Percentiles rank a stretch among this genome's conserved stretches.
phyloP scores from a whole-genome alignment of 176 grass and related monocot genomes.

The Otatea glauca region DNA sequence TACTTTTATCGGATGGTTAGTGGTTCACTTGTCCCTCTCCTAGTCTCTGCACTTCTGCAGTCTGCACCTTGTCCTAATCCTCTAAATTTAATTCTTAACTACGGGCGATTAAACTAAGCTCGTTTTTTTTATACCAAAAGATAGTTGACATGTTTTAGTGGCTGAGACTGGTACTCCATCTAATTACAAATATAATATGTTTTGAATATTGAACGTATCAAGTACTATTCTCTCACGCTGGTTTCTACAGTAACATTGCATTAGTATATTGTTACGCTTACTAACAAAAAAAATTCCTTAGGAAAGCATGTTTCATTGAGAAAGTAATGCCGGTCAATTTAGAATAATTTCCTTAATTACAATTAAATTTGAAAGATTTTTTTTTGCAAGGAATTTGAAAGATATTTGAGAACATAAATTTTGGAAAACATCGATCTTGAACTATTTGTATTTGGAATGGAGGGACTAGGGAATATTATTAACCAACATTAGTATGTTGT shows the following conservation, averaged over 20 bases:
- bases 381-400: too few species aligned
- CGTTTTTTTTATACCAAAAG: not conserved
- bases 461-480: too few species aligned
- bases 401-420: too few species aligned
- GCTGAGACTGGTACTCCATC: not conserved
- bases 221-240: not conserved
- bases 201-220: not conserved
- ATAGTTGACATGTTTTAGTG: not conserved
- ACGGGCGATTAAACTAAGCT: not conserved
- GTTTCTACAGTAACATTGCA: too few species aligned
- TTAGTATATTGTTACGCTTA: not conserved
- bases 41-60: too few species aligned
- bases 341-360: too few species aligned
- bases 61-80: not conserved
- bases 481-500: not conserved
- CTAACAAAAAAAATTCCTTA: too few species aligned
- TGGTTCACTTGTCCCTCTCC: not conserved
- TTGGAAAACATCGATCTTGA: too few species aligned
- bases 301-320: too few species aligned
- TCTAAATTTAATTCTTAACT: not conserved
- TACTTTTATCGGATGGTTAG: slow-evolving; percentile 7
- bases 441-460: not conserved
- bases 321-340: too few species aligned
- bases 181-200: not conserved
- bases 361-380: too few species aligned